Base-by-base conservation (phyloP, 768 basidiomycete genomes). In the Kwoniella sp. region DNA sequence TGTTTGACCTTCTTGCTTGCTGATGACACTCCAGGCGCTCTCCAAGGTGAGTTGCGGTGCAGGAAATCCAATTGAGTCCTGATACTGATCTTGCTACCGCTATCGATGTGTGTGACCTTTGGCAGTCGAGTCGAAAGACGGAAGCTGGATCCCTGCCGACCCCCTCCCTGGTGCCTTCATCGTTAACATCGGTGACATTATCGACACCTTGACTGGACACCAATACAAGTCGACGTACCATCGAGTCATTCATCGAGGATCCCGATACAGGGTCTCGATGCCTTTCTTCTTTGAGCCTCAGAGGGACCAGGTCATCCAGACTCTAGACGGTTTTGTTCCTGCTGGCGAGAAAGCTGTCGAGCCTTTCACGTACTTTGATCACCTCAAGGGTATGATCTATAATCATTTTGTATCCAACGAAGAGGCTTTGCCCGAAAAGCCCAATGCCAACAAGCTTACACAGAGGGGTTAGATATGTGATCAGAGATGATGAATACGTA, bases 141-240 rank as follows among this genome's bases (percentile, higher is more conserved):
- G 68, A 21, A 63, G 60, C 29, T 70, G 68, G 68, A 70, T 70
- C 44, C 68, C 68, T 1, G 68, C 68, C 22, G 68, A 70, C 33
- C 68, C 68, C 13, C 33, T 70, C 27, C 68, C 68, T 13, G 68
- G 68, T 8, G 68, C 68, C 9, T 70, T 67, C 59, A 65, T 70
- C 1, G 68, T 70, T 58, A 70, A 70, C 46, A 70, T 70, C 37
- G 68, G 68, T 3, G 68, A 70, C 46, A 70, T 70, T 59, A 60
- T 70, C 62, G 68, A 70, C 44, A 58, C 68, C 22, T 54, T 70
- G 26, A 70, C 68, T 9, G 54, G 60, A 17, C 68, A 70, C 52
- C 51, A 53, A 24, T 70, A 70, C 65, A 70, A 67, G 33, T 70
- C 68, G 22, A 70, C 68, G 15, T 70, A 67, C 48, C 68, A 70